Base-by-base conservation (phyloP, 495 filamentous ascomycete genomes). In the Elasticomyces elasticus region DNA sequence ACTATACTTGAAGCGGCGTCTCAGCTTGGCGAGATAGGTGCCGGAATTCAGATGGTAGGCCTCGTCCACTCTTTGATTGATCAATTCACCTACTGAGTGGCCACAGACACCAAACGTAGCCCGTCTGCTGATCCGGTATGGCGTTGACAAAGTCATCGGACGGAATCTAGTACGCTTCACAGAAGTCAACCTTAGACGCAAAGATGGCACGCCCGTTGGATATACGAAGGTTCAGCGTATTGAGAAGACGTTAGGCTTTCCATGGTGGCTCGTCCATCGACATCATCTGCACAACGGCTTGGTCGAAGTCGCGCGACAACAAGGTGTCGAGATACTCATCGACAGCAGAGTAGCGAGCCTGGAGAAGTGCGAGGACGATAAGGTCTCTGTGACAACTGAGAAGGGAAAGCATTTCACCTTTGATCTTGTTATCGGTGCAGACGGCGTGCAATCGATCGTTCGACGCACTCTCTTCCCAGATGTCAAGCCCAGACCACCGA, bases 341-440 rank as follows among this genome's bases (percentile, higher is more conserved):
- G 38, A 67, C 50, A 68, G 69, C 20, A 56, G 64, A 9, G 72
- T 73, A 19, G 52, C 38, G 5, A 35, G 54, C 1, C 41, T 72
- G 9, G 49, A 68, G 44, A 44, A 69, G 17, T n/a, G 52, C 28
- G 28, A 47, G 28, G 52, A 45, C 15, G 47, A 60, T 22, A 47
- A 62, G 43, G 70, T 71, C 17, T 46, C 31, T 5, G 71, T 73
- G 5, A 55, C 40, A 15, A 73, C 70, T 6, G 46, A 60, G 15
- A 60, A 63, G 17, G 71, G 72, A 7, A 42, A 60, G 17, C 43
- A 42, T 17, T 63, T 69, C 45, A 63, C 25, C 9, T 73, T 73
- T 49, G 65, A 73, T 35, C 64, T 74, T 19, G 59, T 72, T 27
- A 62, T 74, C 43, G 72, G 72, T 35, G 62, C 69, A 6, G 71